These are phyloP conservation scores for Pleurostoma richardsiae DNA, from an alignment of 2,329 filamentous ascomycete species.

Conservation along the genomic window DNA sequence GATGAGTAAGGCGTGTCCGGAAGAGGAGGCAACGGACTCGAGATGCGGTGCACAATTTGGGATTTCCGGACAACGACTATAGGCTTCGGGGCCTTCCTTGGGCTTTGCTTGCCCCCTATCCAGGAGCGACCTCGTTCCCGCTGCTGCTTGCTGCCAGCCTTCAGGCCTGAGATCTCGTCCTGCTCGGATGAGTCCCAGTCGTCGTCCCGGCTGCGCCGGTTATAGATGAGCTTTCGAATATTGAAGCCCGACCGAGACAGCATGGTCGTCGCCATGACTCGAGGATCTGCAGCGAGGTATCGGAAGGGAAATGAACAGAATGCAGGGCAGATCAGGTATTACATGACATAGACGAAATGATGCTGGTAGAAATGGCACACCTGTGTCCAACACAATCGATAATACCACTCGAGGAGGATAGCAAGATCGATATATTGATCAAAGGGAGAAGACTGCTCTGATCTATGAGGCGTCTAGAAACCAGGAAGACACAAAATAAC, in stretches of 20 bases:
- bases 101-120: constrained; percentile 6
- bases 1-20: constrained; percentile 31
- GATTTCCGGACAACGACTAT: constrained; percentile 31
- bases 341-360: constrained; percentile 17
- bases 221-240: constrained; percentile 36
- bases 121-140: background rate
- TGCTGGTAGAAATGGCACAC: background rate
- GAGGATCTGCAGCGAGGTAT: constrained; percentile 10
- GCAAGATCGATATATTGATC: too few species aligned
- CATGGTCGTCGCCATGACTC: constrained; percentile 21
- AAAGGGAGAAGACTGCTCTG: too few species aligned
- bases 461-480: too few species aligned
- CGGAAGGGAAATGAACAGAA: constrained; percentile 9
- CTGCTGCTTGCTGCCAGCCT: constrained; percentile 4
- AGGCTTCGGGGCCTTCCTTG: constrained; percentile 22
- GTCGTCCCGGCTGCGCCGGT: constrained; percentile 16
- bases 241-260: constrained; percentile 34
- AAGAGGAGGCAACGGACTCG: constrained; percentile 29
- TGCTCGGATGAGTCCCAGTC: constrained; percentile 14
- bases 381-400: too few species aligned
- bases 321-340: constrained; percentile 6
- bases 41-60: constrained; percentile 31
- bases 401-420: too few species aligned
- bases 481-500: too few species aligned
- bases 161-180: constrained; percentile 5